Conservation (phyloP, 495 filamentous ascomycete species). For the Penicillium manginii region DNA sequence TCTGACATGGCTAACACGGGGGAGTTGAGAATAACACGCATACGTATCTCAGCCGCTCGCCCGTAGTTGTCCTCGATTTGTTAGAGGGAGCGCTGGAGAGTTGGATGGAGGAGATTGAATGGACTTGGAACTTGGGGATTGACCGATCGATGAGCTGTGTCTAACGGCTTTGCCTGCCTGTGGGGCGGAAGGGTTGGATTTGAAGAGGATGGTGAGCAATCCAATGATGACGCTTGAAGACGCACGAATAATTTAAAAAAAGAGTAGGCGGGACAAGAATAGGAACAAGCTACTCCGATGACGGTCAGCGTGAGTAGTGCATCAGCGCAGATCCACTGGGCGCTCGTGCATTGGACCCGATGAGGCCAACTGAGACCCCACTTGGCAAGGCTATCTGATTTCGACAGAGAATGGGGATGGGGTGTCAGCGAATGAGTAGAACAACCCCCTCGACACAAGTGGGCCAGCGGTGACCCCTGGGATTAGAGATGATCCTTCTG, state of each 20-base stretch:
- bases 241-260: neutral
- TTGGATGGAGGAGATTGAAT: too few species aligned
- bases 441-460: neutral
- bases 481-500: neutral
- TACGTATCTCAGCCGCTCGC: neutral
- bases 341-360: slow-evolving; percentile 7
- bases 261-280: neutral
- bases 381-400: slow-evolving; percentile 2
- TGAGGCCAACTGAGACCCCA: slow-evolving; percentile 1
- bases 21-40: neutral
- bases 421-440: neutral
- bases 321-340: slow-evolving; percentile 6
- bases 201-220: neutral
- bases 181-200: neutral
- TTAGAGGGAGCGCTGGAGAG: too few species aligned
- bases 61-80: too few species aligned
- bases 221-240: neutral
- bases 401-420: neutral
- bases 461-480: neutral
- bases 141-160: neutral
- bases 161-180: neutral
- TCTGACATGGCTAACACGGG: slow-evolving; percentile 22
- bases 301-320: neutral
- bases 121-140: neutral
- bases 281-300: neutral